Base-by-base conservation (phyloP, 75 land plant genomes). In the Cryptomeria japonica region DNA sequence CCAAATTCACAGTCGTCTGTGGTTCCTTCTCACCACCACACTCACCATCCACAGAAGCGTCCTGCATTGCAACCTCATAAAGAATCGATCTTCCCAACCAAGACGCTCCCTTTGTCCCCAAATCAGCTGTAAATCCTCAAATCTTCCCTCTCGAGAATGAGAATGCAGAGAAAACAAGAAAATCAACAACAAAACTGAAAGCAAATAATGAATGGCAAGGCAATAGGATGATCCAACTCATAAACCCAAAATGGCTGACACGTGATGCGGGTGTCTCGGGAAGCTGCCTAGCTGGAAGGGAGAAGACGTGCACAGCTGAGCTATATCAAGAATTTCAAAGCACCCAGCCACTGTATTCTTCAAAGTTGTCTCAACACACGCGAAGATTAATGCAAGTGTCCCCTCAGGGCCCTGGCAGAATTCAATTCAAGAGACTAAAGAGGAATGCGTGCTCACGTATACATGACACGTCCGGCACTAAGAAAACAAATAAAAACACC, bases 391-490 rank as follows among this genome's bases (percentile, higher is more conserved):
- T 68, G 9, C 72, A 22, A 22, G 3, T 6, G 72, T 28, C 72
- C 72, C 25, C 72, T 68, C 51, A 49, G 51, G 51, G 12, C 51
- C 10, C 12, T n/a, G 14, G 46, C 51, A n/a, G n/a, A n/a, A 28
- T n/a, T 82, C 84, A 4, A 79, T 64, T 22, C 55, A 13, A 13
- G 1, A 14, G 70, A 64, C 10, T 64, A 7, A 25, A 64, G 28
- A 7, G 70, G 4, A 64, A 64, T 19, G 70, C 70, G 41, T 79
- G 82, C 84, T 82, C 84, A 82, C 84, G 84, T 41, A 82, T 44
- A n/a, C 14, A 82, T 82, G 84, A 82, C 84, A 82, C 84, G 84
- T 25, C 51, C 31, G 12, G 31, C 53, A 82, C 34, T 78, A 5
- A 51, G 2, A 12, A 12, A 12, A 51, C 14, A 51, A 51, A 51